phyloP scores from a whole-genome alignment of 2,329 filamentous ascomycete genomes.

The Elsinoe necatrix region DNA sequence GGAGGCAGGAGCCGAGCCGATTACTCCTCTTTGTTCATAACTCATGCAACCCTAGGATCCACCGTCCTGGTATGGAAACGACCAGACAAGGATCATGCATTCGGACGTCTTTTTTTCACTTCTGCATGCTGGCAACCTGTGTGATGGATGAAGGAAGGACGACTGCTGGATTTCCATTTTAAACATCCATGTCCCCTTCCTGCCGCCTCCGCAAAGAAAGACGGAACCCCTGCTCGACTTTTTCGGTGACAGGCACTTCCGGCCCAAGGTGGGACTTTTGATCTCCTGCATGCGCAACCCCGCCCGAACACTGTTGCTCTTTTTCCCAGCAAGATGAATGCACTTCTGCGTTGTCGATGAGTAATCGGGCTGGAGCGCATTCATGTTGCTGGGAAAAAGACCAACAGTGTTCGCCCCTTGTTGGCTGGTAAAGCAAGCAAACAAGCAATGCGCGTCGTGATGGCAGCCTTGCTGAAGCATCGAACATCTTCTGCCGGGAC shows the following conservation, averaged over 20 bases:
- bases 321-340: neutral
- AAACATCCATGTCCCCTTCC: neutral
- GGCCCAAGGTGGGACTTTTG: neutral
- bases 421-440: neutral
- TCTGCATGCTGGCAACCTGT: neutral
- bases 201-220: neutral
- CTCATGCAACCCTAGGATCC: neutral
- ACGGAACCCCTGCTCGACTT: neutral
- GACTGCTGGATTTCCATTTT: neutral
- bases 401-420: neutral
- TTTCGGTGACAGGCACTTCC: neutral
- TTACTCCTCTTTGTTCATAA: neutral
- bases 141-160: neutral
- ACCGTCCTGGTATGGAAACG: neutral
- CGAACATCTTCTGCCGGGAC: neutral
- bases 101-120: neutral
- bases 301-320: neutral
- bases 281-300: neutral
- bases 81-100: constrained; percentile 5
- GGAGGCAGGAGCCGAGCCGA: constrained; percentile 9
- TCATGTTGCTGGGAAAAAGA: too few relatives aligned
- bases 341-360: neutral
- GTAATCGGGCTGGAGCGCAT: neutral
- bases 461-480: neutral
- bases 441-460: neutral